A percentile compares a stretch with the other conserved stretches of the same genome.
phyloP scores from a whole-genome alignment of 257 asterid genomes.

The Paraleonurus japonicus region DNA sequence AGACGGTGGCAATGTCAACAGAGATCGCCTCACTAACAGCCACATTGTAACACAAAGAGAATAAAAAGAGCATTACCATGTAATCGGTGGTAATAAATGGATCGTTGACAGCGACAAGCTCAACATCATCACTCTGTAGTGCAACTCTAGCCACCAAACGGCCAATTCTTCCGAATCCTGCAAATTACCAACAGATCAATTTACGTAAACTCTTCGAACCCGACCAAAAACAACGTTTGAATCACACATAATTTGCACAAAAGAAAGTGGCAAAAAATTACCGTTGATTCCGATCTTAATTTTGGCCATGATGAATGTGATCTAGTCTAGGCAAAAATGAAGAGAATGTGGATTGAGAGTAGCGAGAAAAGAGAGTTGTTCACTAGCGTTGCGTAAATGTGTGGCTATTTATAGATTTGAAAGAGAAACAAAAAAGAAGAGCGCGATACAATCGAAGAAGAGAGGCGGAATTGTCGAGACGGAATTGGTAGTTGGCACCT shows the following conservation, averaged over 20 bases:
- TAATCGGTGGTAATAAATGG: slow-evolving; percentile 79
- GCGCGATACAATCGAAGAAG: no score
- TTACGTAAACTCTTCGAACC: no score
- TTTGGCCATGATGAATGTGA: slow-evolving; percentile 50
- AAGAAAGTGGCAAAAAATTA: slow-evolving; percentile 1
- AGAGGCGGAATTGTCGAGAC: no score
- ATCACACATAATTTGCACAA: background rate
- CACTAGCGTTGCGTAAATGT: no score
- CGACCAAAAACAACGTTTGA: background rate
- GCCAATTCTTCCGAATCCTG: slow-evolving; percentile 88
- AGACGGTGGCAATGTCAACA: background rate
- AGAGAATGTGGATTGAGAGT: no score
- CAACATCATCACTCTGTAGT: slow-evolving; percentile 69
- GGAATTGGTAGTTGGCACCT: no score
- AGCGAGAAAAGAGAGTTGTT: no score
- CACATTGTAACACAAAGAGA: no score
- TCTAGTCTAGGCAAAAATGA: no score
- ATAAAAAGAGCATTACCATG: slow-evolving; percentile 66
- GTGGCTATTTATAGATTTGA: no score
- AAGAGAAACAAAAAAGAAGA: no score
- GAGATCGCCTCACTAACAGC: background rate
- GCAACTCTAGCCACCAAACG: slow-evolving; percentile 91
- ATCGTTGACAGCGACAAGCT: slow-evolving; percentile 88
- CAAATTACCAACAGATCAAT: background rate
- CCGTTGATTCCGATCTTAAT: slow-evolving; percentile 83